These are phyloP conservation scores for Tothia fuscella DNA, from an alignment of 2,329 filamentous ascomycete species.

Conservation along the genomic window DNA sequence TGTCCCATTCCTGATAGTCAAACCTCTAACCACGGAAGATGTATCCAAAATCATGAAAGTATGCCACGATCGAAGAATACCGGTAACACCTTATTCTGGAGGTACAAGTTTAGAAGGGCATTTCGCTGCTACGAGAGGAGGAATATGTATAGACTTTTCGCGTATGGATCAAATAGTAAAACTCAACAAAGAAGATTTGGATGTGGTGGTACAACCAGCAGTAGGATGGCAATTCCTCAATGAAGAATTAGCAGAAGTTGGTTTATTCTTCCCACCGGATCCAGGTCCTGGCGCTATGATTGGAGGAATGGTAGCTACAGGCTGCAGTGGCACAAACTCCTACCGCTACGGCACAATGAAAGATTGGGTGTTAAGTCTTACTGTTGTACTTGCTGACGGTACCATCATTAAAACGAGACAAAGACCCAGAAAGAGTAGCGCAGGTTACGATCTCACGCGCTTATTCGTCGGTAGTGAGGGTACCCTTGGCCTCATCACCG, in stretches of 20 bases:
- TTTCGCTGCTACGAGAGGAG: constrained; percentile 69
- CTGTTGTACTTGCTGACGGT: constrained; percentile 68
- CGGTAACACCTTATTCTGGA: constrained; percentile 76
- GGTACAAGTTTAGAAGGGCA: constrained; percentile 86
- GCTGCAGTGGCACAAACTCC: constrained; percentile 65
- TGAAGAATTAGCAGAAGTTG: constrained; percentile 56
- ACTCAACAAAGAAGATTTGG: constrained; percentile 57
- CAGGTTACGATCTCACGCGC: constrained; percentile 82
- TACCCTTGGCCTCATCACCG: constrained; percentile 80
- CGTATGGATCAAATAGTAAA: constrained; percentile 72
- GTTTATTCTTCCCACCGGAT: constrained; percentile 85
- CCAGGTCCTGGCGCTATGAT: constrained; percentile 88
- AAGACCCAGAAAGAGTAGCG: constrained; percentile 76
- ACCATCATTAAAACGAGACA: constrained; percentile 67
- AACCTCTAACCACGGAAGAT: constrained; percentile 65
- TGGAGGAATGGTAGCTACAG: constrained; percentile 74
- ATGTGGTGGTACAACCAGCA: constrained; percentile 50
- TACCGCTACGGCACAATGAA: constrained; percentile 79
- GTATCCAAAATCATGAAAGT: constrained; percentile 82
- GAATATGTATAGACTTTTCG: constrained; percentile 75
- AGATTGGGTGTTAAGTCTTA: constrained; percentile 76
- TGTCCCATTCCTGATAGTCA: constrained; percentile 53
- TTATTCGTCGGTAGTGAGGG: constrained; percentile 87
- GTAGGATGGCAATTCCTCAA: constrained; percentile 82
- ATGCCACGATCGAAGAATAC: constrained; percentile 68